A percentile compares a stretch with the other conserved stretches of the same genome.
Evolutionary conservation across 78 protist genomes (phyloP).

Genomic region (Dictyostelium purpureum): DNA sequence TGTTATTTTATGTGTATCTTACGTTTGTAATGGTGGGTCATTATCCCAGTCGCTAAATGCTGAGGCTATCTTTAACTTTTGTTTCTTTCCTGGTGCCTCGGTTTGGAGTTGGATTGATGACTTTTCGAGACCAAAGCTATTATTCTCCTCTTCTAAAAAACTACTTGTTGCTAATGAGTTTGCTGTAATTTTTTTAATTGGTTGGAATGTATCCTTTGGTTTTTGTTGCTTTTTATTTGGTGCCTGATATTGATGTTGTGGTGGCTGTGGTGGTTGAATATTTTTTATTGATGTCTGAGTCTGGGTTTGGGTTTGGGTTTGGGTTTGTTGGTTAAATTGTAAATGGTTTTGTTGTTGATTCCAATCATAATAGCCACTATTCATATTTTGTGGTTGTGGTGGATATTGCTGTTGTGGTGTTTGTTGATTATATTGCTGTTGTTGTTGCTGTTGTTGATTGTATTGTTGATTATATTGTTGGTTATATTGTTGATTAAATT

Average conservation of each 20-base stretch:
- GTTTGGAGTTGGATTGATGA: too few species aligned
- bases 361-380: not conserved
- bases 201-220: not conserved
- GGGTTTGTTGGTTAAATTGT: conserved; percentile 6
- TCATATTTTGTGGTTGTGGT: conserved; percentile 9
- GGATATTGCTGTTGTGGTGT: not conserved
- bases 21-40: conserved; percentile 28
- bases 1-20: not conserved
- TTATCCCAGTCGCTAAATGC: conserved; percentile 53
- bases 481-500: not conserved
- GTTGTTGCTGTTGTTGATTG: conserved; percentile 8
- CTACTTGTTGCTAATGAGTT: not conserved
- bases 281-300: not conserved
- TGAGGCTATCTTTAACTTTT: not conserved
- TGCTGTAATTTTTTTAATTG: conserved; percentile 12
- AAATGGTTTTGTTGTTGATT: conserved; percentile 4
- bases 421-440: conserved; percentile 26
- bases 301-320: too few species aligned
- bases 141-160: too few species aligned
- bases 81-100: conserved; percentile 4
- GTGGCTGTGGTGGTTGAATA: not conserved
- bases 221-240: not conserved
- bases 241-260: not conserved
- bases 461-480: not conserved
- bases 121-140: too few species aligned